phyloP scores from a whole-genome alignment of 768 basidiomycete genomes.

The Calocybe indica region DNA sequence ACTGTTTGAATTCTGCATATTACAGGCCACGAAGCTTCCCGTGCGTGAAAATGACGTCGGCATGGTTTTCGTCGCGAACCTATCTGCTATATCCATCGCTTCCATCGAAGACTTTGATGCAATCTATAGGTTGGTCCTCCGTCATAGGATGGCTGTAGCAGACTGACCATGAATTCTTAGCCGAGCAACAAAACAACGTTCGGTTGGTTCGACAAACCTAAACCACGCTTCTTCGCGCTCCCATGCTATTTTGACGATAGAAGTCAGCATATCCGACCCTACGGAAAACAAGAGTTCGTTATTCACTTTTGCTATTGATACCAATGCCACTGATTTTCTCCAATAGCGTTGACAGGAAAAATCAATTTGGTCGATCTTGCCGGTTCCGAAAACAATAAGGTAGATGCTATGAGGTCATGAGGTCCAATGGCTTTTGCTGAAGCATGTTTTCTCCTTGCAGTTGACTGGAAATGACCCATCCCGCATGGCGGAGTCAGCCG shows the following conservation, averaged over 20 bases:
- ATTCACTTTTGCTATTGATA: background rate
- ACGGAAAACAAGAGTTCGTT: conserved; percentile 46
- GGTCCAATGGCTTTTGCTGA: background rate
- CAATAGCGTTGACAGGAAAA: conserved; percentile 63
- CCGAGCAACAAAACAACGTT: conserved; percentile 69
- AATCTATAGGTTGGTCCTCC: conserved; percentile 35
- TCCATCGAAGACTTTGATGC: conserved; percentile 38
- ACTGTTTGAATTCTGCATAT: background rate
- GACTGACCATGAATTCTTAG: conserved; percentile 24
- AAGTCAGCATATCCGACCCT: conserved; percentile 54
- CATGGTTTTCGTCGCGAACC: conserved; percentile 50
- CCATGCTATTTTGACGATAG: conserved; percentile 79
- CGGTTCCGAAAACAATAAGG: conserved; percentile 89
- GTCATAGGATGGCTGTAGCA: background rate
- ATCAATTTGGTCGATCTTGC: conserved; percentile 87
- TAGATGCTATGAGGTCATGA: conserved; percentile 13
- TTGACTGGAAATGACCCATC: conserved; percentile 81
- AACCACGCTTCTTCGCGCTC: conserved; percentile 85
- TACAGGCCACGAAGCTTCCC: conserved; percentile 44
- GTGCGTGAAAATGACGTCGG: conserved; percentile 49
- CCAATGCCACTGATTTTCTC: conserved; percentile 1
- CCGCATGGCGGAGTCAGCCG: conserved; percentile 85
- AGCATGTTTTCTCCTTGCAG: conserved; percentile 17
- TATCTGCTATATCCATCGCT: conserved; percentile 34
- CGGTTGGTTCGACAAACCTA: conserved; percentile 80